Evolutionary conservation across 2,329 filamentous ascomycete species (phyloP).

Genomic region (Lachnellula subtilissima): DNA sequence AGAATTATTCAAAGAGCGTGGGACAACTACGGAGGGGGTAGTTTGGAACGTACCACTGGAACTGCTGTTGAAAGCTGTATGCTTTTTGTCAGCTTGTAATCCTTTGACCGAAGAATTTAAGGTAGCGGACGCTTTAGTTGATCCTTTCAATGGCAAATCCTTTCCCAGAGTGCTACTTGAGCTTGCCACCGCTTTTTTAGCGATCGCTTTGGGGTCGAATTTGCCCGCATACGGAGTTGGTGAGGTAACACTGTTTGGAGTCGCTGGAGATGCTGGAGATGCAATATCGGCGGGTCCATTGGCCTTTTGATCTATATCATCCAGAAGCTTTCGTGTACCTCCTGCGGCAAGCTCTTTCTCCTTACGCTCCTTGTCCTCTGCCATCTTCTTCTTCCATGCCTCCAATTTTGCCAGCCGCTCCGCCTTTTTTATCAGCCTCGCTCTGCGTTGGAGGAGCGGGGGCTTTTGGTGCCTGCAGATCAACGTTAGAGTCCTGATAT

Average conservation of each 20-base stretch:
- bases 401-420: slow-evolving; percentile 77
- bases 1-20: slow-evolving; percentile 5
- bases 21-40: too few species aligned
- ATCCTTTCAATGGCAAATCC: slow-evolving; percentile 47
- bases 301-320: slow-evolving; percentile 69
- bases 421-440: slow-evolving; percentile 73
- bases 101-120: slow-evolving; percentile 36
- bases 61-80: slow-evolving; percentile 36
- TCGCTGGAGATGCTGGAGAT: slow-evolving; percentile 49
- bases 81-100: slow-evolving; percentile 39
- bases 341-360: slow-evolving; percentile 63
- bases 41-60: slow-evolving; percentile 34
- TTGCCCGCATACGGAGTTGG: slow-evolving; percentile 66
- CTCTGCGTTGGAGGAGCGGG: slow-evolving; percentile 48
- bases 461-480: slow-evolving; percentile 48
- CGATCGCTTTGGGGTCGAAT: slow-evolving; percentile 82
- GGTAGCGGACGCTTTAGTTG: slow-evolving; percentile 41
- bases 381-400: slow-evolving; percentile 87
- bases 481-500: slow-evolving; percentile 10
- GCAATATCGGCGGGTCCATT: slow-evolving; percentile 37
- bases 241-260: slow-evolving; percentile 45
- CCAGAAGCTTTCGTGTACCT: slow-evolving; percentile 61
- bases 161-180: slow-evolving; percentile 51
- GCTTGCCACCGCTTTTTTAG: slow-evolving; percentile 66
- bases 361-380: slow-evolving; percentile 67